Evolutionary conservation across 495 filamentous ascomycete species (phyloP), one percentile per base, ranked within the genome.

Genomic region (Penicillium steckii): DNA sequence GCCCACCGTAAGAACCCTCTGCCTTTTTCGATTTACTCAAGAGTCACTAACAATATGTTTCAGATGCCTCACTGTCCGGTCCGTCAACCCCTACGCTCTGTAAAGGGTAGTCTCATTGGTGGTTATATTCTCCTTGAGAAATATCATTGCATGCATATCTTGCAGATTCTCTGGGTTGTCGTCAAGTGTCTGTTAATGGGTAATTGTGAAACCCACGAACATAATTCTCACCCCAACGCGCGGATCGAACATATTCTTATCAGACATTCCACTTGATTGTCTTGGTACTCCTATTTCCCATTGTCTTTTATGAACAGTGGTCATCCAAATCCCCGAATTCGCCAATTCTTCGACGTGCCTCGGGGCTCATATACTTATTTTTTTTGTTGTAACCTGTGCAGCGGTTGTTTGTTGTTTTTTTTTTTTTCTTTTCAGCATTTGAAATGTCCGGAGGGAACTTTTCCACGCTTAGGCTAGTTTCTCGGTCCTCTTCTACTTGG

Each of bases 1-100:
- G 94, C 70, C 94, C 94, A 73, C 94, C 94, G 90, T 97, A 87
- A 77, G 93, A 89, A 59, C 19, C 27, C 50, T 41, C 17, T 52
- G 24, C 33, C 43, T 45, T 44, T 33, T 21, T 43, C 38, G 55
- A 3, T 5, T 13, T 21, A 40, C n/a, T 15, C 12, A 18, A n/a
- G n/a, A 3, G 6, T 23, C 50, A 44, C 68, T 83, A 74, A 75
- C 79, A 53, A 48, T 47, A 19, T 61, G 19, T 7, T 15, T 21
- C 45, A 97, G 93, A 46, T 98, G 94, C 79, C 76, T 98, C 65
- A 98, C 94, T 6, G 97, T 98, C 66, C 91, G 94, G 46, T 96
- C 94, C 23, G 79, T 98, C 58, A 98, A 98, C 77, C 94, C 94
- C 26, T 98, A 90, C 66, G 94, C 94, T 57, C 80, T 98, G 52